phyloP scores from a whole-genome alignment of 2,329 filamentous ascomycete genomes.

The Colletotrichum sp. region DNA sequence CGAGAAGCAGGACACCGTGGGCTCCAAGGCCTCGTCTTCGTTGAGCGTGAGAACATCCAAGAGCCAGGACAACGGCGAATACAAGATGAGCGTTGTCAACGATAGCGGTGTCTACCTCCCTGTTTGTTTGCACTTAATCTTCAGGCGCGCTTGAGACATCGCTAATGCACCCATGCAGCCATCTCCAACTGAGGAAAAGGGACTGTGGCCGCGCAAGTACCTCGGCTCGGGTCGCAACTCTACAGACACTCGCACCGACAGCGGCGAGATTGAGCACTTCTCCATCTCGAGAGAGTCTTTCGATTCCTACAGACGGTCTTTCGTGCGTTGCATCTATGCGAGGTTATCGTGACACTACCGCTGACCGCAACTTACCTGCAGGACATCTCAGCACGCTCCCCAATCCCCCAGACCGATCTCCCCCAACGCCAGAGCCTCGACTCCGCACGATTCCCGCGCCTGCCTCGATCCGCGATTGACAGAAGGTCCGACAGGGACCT shows the following conservation, averaged over 20 bases:
- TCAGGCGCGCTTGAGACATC: constrained; percentile 22
- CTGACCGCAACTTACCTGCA: constrained; percentile 37
- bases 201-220: constrained; percentile 72
- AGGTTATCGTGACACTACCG: background rate
- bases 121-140: constrained; percentile 54
- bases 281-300: constrained; percentile 96
- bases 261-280: constrained; percentile 89
- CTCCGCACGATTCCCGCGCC: constrained; percentile 68
- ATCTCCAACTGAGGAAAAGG: constrained; percentile 86
- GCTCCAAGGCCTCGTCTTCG: constrained; percentile 65
- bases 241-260: constrained; percentile 58
- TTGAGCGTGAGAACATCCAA: constrained; percentile 66
- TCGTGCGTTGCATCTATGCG: constrained; percentile 66
- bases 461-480: constrained; percentile 65
- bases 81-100: constrained; percentile 91
- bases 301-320: constrained; percentile 93
- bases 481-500: constrained; percentile 63
- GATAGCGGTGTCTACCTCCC: constrained; percentile 95
- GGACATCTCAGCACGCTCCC: constrained; percentile 91
- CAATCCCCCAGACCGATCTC: constrained; percentile 65
- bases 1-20: constrained; percentile 66
- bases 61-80: constrained; percentile 71
- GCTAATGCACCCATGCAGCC: constrained; percentile 58
- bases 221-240: constrained; percentile 55
- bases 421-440: constrained; percentile 82